A percentile compares a stretch with the other conserved stretches of the same genome.
Evolutionary conservation across 345 rosid genomes (phyloP).

Genomic region (Populus nigra): DNA sequence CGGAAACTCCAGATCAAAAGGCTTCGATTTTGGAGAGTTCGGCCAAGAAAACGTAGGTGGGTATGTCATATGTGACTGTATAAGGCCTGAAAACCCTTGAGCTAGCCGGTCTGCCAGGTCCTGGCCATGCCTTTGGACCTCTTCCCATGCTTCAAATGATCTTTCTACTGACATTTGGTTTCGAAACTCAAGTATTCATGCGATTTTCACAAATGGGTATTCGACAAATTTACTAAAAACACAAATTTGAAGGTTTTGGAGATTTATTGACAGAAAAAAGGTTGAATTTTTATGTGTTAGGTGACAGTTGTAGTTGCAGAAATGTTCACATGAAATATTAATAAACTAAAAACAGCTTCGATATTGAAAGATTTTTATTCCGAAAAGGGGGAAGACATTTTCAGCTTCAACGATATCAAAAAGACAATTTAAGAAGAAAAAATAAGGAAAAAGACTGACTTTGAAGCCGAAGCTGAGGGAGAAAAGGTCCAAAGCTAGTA

Average conservation of each 20-base stretch:
- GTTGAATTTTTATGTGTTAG: not conserved
- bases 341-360: not conserved
- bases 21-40: constrained; percentile 51
- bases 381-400: too few species aligned
- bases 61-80: constrained; percentile 56
- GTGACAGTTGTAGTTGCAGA: not conserved
- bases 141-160: constrained; percentile 95
- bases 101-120: constrained; percentile 87
- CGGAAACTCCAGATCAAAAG: constrained; percentile 70
- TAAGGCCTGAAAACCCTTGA: constrained; percentile 81
- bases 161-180: constrained; percentile 77
- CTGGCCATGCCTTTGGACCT: constrained; percentile 89
- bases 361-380: not conserved
- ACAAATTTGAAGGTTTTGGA: not conserved
- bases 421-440: not conserved
- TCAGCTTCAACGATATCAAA: not conserved
- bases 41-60: constrained; percentile 79
- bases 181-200: constrained; percentile 3
- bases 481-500: not conserved
- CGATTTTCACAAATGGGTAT: constrained; percentile 3
- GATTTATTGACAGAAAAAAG: not conserved
- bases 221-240: constrained; percentile 7
- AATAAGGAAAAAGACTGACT: not conserved
- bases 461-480: not conserved
- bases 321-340: not conserved